Conservation (phyloP, 805 yeast species). For the Kazachstania psychrophila region DNA sequence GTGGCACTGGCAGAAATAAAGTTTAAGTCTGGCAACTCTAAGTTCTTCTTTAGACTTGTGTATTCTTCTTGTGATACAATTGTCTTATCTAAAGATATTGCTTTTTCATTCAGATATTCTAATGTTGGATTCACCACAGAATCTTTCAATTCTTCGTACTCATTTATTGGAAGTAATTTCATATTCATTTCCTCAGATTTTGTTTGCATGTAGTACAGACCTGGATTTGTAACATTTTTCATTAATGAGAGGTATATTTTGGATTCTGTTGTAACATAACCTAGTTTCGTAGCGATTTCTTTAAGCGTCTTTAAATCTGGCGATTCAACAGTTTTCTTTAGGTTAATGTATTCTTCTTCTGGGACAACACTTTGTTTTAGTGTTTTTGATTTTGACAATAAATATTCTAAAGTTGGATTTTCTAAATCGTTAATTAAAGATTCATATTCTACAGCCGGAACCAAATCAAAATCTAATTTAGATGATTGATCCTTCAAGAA, state of each 20-base stretch:
- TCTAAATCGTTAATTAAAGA: conserved; percentile 6
- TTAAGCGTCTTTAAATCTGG: no score
- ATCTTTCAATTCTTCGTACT: conserved; percentile 7
- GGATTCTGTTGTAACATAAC: no score
- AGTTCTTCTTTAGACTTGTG: neutral
- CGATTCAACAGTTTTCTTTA: neutral
- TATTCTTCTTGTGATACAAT: neutral
- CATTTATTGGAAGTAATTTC: no score
- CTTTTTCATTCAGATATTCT: conserved; percentile 9
- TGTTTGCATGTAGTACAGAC: no score
- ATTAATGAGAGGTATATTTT: no score
- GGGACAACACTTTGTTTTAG: conserved; percentile 16
- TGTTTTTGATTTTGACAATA: conserved; percentile 8
- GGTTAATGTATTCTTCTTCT: conserved; percentile 3
- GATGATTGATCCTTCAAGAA: conserved; percentile 9
- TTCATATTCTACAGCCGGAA: conserved; percentile 13
- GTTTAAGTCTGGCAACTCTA: neutral
- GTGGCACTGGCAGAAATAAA: no score
- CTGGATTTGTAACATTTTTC: no score
- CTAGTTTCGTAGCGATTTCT: no score
- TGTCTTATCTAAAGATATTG: conserved; percentile 10
- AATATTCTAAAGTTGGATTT: conserved; percentile 8
- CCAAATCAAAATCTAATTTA: conserved; percentile 15
- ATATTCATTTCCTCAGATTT: no score
- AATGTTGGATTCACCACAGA: conserved; percentile 7